These are phyloP conservation scores for Limtongia smithiae DNA, from an alignment of 805 yeast species.

Conservation along the genomic window DNA sequence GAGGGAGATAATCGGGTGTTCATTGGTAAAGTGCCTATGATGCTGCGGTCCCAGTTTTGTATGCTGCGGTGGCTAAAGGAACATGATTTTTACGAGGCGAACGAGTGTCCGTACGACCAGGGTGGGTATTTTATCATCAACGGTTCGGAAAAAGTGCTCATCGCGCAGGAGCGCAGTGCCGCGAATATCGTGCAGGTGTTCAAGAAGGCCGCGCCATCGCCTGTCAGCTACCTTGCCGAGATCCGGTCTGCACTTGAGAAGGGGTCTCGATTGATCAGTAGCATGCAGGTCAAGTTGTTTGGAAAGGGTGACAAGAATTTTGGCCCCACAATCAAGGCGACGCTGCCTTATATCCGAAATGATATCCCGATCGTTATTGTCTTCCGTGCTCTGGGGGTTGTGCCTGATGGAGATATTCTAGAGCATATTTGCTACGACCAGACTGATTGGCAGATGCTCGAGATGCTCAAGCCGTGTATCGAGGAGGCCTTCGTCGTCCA, in stretches of 20 bases:
- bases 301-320: slow-evolving; percentile 68
- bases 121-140: slow-evolving; percentile 98
- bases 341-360: slow-evolving; percentile 92
- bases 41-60: slow-evolving; percentile 96
- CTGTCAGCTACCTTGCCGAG: slow-evolving; percentile 93
- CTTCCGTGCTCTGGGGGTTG: slow-evolving; percentile 96
- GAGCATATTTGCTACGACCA: slow-evolving; percentile 98
- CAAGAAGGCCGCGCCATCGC: slow-evolving; percentile 95
- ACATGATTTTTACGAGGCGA: slow-evolving; percentile 88
- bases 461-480: slow-evolving; percentile 97
- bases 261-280: slow-evolving; percentile 91
- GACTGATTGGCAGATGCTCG: slow-evolving; percentile 99
- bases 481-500: slow-evolving; percentile 98
- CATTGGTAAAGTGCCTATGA: slow-evolving; percentile 96
- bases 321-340: slow-evolving; percentile 87
- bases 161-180: slow-evolving; percentile 98
- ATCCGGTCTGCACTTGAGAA: slow-evolving; percentile 95
- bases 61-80: slow-evolving; percentile 84
- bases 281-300: slow-evolving; percentile 88
- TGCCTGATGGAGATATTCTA: slow-evolving; percentile 97
- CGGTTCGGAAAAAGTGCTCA: slow-evolving; percentile 96
- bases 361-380: slow-evolving; percentile 97
- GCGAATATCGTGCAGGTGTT: slow-evolving; percentile 98
- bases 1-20: slow-evolving; percentile 75
- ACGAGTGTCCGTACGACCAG: slow-evolving; percentile 99